Evolutionary conservation across 306 rosid species (phyloP), one percentile per base, ranked within the genome.

Genomic region (Trifolium subterraneum): DNA sequence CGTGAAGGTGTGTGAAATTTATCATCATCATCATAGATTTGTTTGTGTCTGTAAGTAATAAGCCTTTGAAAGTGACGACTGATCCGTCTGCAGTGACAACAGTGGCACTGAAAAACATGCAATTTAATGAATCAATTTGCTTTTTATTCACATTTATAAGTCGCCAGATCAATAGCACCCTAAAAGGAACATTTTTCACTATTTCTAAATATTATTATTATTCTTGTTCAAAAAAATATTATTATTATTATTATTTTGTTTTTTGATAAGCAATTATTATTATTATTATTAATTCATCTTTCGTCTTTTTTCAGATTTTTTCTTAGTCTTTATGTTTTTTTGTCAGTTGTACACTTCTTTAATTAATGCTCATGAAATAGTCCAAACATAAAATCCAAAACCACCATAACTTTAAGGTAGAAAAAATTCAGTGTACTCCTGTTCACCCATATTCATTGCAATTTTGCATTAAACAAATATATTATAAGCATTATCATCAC

Each of bases 91-190:
- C 55, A 48, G 55, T 56, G 36, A 56, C 83, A 78, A 77, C 85
- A 47, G 71, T 86, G 98, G 95, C 96, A 88, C 98, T 90, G 98
- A 93, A 93, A 90, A 90, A 78, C 91, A 90, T 90, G 98, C 83
- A 54, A 36, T 36, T 36, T 36, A 36, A 36, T 36, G 39, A 36
- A 36, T 36, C 39, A 36, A 36, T 14, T 20, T 56, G 11, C 78
- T 81, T 82, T 86, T 76, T 35, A 77, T 78, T 86, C 74, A 73
- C 85, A 89, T 86, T 90, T 83, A 87, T 84, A 74, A 71, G 61
- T 71, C 61, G 72, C 80, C 88, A 78, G 81, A 41, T 44, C 50
- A 44, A 44, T 41, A 41, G 10, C 23, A 65, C 48, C 56, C 70
- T 59, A 67, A 78, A 62, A 73, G 80, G 42, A 69, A 79, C 35